Percentiles rank a stretch among this genome's conserved stretches.
phyloP scores from a whole-genome alignment of 192 early-diverging fungal genomes.

The Dissophora ornata region DNA sequence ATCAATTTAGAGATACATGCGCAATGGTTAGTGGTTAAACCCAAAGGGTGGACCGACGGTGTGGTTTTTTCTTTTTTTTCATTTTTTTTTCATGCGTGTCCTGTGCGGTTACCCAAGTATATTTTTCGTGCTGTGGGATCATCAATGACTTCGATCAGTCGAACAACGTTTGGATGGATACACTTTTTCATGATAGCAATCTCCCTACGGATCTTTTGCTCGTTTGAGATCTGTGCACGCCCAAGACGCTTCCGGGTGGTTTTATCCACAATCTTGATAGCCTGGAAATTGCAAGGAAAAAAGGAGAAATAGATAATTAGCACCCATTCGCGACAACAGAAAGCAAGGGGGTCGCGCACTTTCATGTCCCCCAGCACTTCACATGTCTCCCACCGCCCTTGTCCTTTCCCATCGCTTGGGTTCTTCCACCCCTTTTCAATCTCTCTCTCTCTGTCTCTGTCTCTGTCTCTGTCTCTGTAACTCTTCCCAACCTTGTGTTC shows the following conservation, averaged over 20 bases:
- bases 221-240: constrained; percentile 53
- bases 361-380: too few species aligned
- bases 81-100: not conserved
- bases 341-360: too few species aligned
- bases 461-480: not conserved
- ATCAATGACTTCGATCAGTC: constrained; percentile 93
- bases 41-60: not conserved
- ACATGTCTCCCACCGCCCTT: not conserved
- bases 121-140: constrained; percentile 91
- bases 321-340: too few species aligned
- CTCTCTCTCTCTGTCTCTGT: not conserved
- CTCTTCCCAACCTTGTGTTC: too few species aligned
- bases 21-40: not conserved
- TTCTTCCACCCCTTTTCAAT: constrained; percentile 1
- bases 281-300: constrained; percentile 30
- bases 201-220: constrained; percentile 93
- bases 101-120: constrained; percentile 75
- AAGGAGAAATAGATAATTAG: not conserved
- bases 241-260: constrained; percentile 54
- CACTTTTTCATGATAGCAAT: constrained; percentile 98
- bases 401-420: not conserved
- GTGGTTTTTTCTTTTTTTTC: too few species aligned
- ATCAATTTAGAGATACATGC: not conserved
- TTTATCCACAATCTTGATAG: constrained; percentile 60
- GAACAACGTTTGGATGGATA: constrained; percentile 91